Evolutionary conservation across 2,329 filamentous ascomycete genomes (phyloP), one percentile per base, ranked within the genome.

Genomic region (Ascochyta koolunga): DNA sequence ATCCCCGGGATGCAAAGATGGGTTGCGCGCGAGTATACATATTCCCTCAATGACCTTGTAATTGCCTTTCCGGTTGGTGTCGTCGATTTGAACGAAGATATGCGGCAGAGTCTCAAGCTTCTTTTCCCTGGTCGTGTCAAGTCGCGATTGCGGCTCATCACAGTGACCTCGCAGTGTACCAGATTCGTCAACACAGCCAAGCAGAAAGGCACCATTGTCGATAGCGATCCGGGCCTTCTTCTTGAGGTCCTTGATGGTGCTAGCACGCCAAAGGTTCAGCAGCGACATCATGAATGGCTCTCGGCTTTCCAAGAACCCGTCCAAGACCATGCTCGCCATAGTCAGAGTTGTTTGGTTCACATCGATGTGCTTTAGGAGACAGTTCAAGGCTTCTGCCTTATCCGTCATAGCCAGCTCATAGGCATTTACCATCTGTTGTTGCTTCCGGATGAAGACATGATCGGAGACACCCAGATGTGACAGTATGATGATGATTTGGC

Each of bases 1-100:
- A 67, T 99, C 95, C 4, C 95, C 95, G 0, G 93, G 90, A 65
- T 99, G 93, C 6, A 99, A 82, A 0, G 93, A 97, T 0, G 95
- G 95, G 64, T 99, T 99, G 22, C 95, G 87, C 1, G 92, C 93
- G 0, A 99, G 81, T 6, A 96, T 79, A 65, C 95, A 98, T 3
- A 91, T 68, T 0, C 92, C 93, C 56, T 86, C 80, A 21, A 97
- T 83, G 1, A 93, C 78, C 45, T 79, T 82, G 64, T 89, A 88
- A 19, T 80, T 78, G 1, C 78, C 79, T 21, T 76, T 76, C 29
- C 80, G 78, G 8, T 82, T 77, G 0, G 80, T 79, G 8, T 84
- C 82, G 0, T 87, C 87, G 0, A 97, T 80, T 68, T 97, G 93
- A 0, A 98, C 72, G 67, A 98, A 99, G 8, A 99, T 91, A 67